Base-by-base conservation (phyloP, 768 basidiomycete species). In the Phlebiopsis gigantea region DNA sequence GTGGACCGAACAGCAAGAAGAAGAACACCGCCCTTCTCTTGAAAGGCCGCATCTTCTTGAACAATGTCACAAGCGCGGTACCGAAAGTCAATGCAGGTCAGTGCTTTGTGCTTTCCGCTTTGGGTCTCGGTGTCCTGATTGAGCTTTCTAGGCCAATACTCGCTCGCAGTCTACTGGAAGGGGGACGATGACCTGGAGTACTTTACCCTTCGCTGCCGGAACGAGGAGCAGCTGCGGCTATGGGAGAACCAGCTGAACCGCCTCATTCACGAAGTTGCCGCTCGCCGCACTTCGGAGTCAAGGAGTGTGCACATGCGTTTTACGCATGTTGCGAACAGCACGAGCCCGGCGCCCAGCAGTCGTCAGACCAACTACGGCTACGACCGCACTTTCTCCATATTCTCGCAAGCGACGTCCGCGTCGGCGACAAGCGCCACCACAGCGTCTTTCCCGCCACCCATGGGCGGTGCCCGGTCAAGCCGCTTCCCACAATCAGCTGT, bases 41-140 rank as follows among this genome's bases (percentile, higher is more conserved):
- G 57, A 99, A 99, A 66, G 97, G 97, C 4, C 85, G 97, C 26
- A 98, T 99, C 59, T 98, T 97, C 73, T 77, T 98, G 62, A 93
- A 94, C 61, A 99, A 98, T 65, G 93, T 98, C 51, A 94, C 92
- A 0, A 81, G 87, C 61, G 91, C 92, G 14, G 75, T 82, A 53
- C 79, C 88, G n/a, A 78, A 80, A 63, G 77, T 75, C 51, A 81
- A 81, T 24, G 75, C 77, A 60, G 81, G 92, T 89, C 10, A 57
- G 85, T 79, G 58, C 46, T 57, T 61, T 31, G 46, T 47, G n/a
- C 58, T 39, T 39, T 3, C 34, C 34, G 34, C 34, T 39, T 39
- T 39, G 2, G 34, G 34, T 17, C 12, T 2, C 34, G 17, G 34
- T 9, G 19, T 19, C 24, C 49, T 52, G 39, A 51, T 29, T 39